Conservation (phyloP, 805 yeast genomes). For the Candida arabinofermentans region DNA sequence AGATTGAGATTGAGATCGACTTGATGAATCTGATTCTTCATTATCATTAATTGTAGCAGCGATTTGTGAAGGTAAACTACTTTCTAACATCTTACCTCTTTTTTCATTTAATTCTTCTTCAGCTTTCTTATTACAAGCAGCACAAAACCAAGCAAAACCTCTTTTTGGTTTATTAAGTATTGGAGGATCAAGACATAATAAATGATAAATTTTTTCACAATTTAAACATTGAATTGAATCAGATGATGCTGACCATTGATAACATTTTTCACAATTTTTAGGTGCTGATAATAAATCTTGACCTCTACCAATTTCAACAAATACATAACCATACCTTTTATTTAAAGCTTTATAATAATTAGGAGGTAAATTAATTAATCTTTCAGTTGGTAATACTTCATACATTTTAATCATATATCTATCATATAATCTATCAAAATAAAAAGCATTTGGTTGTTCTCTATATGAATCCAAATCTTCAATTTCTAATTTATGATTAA, state of each 20-base stretch:
- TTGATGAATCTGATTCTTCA: slow-evolving; percentile 1
- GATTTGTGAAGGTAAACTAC: slow-evolving; percentile 25
- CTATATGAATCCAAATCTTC: slow-evolving; percentile 53
- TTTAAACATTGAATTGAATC: slow-evolving; percentile 80
- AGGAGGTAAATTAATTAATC: slow-evolving; percentile 53
- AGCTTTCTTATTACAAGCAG: slow-evolving; percentile 60
- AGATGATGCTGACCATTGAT: slow-evolving; percentile 75
- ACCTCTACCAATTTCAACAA: slow-evolving; percentile 65
- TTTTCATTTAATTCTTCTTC: slow-evolving; percentile 39
- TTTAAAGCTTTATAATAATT: slow-evolving; percentile 58
- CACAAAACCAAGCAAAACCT: slow-evolving; percentile 91
- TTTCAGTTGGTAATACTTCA: slow-evolving; percentile 65
- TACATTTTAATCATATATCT: slow-evolving; percentile 79
- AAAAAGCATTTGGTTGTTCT: slow-evolving; percentile 64
- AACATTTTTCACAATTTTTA: slow-evolving; percentile 68
- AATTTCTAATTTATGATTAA: slow-evolving; percentile 65
- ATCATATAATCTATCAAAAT: slow-evolving; percentile 83
- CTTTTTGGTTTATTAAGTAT: slow-evolving; percentile 71
- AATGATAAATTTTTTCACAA: slow-evolving; percentile 68
- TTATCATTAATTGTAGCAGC: slow-evolving; percentile 10
- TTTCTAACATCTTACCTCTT: slow-evolving; percentile 33
- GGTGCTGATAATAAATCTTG: slow-evolving; percentile 62
- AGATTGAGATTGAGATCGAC: background rate
- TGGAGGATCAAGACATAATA: slow-evolving; percentile 86
- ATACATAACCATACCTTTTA: slow-evolving; percentile 68